Conservation (phyloP, 768 basidiomycete genomes). For the Termitomyces sp. region DNA sequence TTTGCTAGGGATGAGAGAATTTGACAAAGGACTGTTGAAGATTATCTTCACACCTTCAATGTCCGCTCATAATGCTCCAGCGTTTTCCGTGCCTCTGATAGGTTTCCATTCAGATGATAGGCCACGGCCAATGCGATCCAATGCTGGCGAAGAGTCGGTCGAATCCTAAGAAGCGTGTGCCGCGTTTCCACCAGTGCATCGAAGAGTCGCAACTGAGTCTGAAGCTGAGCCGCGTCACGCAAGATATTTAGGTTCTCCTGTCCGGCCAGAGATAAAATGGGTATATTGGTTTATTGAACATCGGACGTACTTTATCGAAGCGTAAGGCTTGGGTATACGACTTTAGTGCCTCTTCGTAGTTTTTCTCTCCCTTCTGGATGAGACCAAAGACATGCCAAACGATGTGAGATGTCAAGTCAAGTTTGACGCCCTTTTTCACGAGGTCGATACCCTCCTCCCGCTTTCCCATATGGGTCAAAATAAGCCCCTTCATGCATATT, state of each 20-base stretch:
- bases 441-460: constrained; percentile 79
- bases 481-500: constrained; percentile 92
- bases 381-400: constrained; percentile 98
- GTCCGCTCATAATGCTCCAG: constrained; percentile 66
- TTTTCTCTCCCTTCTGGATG: constrained; percentile 89
- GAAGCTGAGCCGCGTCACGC: constrained; percentile 83
- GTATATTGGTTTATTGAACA: not conserved
- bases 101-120: constrained; percentile 76
- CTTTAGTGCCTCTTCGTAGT: constrained; percentile 90
- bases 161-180: constrained; percentile 67
- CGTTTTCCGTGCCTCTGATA: constrained; percentile 61
- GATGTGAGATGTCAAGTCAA: constrained; percentile 86
- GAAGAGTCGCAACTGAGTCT: constrained; percentile 81
- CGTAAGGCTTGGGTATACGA: constrained; percentile 87
- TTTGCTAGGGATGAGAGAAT: not conserved
- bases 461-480: constrained; percentile 73
- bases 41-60: constrained; percentile 53
- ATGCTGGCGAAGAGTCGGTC: constrained; percentile 79
- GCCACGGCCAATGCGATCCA: constrained; percentile 91
- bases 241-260: constrained; percentile 95
- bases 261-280: constrained; percentile 2
- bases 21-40: not conserved
- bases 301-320: constrained; percentile 72
- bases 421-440: constrained; percentile 76
- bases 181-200: constrained; percentile 78